Conservation (phyloP, 164 flowering plant genomes). For the Santalum album region DNA sequence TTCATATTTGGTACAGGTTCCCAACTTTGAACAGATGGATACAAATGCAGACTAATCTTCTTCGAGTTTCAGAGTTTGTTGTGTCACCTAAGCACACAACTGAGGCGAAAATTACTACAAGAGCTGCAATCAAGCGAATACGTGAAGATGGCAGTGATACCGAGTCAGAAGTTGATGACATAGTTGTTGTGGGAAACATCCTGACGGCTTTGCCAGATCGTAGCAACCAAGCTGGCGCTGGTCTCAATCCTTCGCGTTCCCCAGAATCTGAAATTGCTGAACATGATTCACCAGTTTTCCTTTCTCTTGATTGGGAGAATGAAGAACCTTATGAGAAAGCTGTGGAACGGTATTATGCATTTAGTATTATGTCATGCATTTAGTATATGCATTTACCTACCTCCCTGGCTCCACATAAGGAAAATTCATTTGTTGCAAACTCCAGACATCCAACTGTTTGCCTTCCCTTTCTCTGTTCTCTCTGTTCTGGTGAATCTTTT, state of each 20-base stretch:
- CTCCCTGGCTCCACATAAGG: no score
- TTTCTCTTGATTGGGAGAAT: slow-evolving; percentile 92
- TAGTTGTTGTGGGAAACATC: slow-evolving; percentile 25
- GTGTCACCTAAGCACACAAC: slow-evolving; percentile 31
- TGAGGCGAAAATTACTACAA: slow-evolving; percentile 30
- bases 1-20: slow-evolving; percentile 45
- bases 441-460: no score
- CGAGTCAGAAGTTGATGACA: slow-evolving; percentile 80
- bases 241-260: slow-evolving; percentile 31
- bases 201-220: slow-evolving; percentile 32
- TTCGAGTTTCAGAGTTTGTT: slow-evolving; percentile 87
- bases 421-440: no score
- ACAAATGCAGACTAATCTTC: slow-evolving; percentile 94
- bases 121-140: slow-evolving; percentile 51
- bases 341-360: slow-evolving; percentile 57
- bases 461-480: no score
- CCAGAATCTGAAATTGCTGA: slow-evolving; percentile 38
- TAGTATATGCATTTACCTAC: no score
- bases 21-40: slow-evolving; percentile 98
- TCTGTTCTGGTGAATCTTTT: no score
- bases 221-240: slow-evolving; percentile 19
- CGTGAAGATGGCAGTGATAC: slow-evolving; percentile 77
- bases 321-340: slow-evolving; percentile 93
- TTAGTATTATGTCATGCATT: no score
- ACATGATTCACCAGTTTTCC: slow-evolving; percentile 41